Conservation (phyloP, 768 basidiomycete species). For the Sporobolomyces phaffii region DNA sequence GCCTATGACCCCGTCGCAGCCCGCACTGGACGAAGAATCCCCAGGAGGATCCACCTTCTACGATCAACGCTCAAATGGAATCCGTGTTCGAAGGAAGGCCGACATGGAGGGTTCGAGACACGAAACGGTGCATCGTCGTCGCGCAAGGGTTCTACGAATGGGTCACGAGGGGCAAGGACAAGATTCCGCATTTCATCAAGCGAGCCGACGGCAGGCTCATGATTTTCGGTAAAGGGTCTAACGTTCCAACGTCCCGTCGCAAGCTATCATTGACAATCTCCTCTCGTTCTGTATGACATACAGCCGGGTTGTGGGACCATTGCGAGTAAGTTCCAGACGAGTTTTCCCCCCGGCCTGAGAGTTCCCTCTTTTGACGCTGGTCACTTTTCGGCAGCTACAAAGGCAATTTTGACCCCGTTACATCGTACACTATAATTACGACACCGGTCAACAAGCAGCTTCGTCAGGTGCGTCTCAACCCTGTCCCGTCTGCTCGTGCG, state of each 20-base stretch:
- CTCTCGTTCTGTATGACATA: too few relatives aligned
- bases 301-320: slow-evolving; percentile 33
- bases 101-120: slow-evolving; percentile 83
- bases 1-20: too few relatives aligned
- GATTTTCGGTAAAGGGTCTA: slow-evolving; percentile 72
- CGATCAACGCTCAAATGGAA: slow-evolving; percentile 86
- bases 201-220: slow-evolving; percentile 59
- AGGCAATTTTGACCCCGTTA: slow-evolving; percentile 53
- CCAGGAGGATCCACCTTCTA: slow-evolving; percentile 59
- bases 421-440: slow-evolving; percentile 86
- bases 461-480: slow-evolving; percentile 51
- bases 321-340: slow-evolving; percentile 13
- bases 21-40: slow-evolving; percentile 78
- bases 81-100: slow-evolving; percentile 63
- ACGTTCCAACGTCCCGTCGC: too few relatives aligned
- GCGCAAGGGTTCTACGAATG: slow-evolving; percentile 94
- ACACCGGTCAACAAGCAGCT: slow-evolving; percentile 65
- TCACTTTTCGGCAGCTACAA: slow-evolving; percentile 25
- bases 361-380: not conserved
- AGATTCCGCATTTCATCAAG: slow-evolving; percentile 78
- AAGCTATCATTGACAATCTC: too few relatives aligned
- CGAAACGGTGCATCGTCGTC: slow-evolving; percentile 75
- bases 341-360: not conserved
- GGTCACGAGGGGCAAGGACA: slow-evolving; percentile 67
- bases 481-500: too few relatives aligned